These are phyloP conservation scores for Dichotomocladium elegans DNA, from an alignment of 371 early-diverging fungal species.

Conservation along the genomic window DNA sequence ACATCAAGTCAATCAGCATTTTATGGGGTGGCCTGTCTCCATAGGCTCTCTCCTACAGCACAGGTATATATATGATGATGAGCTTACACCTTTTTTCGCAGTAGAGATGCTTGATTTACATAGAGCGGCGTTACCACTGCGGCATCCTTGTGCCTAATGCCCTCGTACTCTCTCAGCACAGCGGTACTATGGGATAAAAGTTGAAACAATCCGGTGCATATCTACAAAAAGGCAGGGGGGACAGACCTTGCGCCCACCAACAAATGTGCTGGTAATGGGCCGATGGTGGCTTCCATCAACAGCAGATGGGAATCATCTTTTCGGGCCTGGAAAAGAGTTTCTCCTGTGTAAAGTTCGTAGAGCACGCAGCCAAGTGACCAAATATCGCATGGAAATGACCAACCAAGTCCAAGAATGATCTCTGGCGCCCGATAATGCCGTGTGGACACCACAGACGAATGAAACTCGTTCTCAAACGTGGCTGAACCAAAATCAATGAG, in stretches of 20 bases:
- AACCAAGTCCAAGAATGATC: conserved; percentile 87
- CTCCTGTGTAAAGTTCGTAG: conserved; percentile 91
- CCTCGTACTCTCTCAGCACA: neutral
- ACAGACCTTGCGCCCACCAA: conserved; percentile 23
- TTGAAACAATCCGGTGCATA: too few species aligned
- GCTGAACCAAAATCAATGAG: conserved; percentile 96
- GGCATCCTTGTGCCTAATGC: neutral
- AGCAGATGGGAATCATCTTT: conserved; percentile 78
- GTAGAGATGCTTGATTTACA: neutral
- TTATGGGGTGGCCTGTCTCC: too few species aligned
- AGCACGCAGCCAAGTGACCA: conserved; percentile 98
- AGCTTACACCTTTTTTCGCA: too few species aligned
- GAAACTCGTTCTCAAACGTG: conserved; percentile 91
- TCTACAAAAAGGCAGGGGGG: too few species aligned
- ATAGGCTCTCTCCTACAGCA: too few species aligned
- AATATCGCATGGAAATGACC: conserved; percentile 96
- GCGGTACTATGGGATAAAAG: too few species aligned
- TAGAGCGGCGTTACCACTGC: neutral
- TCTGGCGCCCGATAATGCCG: conserved; percentile 97
- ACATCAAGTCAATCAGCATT: conserved; percentile 59
- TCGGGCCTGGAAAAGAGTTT: conserved; percentile 92
- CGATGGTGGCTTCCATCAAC: conserved; percentile 70
- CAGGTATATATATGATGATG: too few species aligned
- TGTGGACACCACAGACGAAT: conserved; percentile 86
- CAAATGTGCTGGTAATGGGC: conserved; percentile 43